Conservation (phyloP, 2,329 filamentous ascomycete species). For the Phaeosphaeriaceae sp. region DNA sequence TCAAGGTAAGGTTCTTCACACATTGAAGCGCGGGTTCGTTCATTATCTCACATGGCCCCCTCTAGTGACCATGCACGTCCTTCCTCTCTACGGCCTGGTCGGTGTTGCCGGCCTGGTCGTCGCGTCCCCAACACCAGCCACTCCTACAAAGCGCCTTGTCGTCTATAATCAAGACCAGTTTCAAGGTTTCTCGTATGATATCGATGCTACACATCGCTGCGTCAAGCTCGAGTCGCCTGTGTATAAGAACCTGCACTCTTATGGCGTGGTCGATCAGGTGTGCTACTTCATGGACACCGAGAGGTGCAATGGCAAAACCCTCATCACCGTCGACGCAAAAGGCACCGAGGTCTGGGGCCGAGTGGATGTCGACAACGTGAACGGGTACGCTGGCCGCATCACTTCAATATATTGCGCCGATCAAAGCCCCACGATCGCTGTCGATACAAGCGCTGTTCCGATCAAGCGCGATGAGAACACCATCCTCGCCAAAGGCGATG, state of each 20-base stretch:
- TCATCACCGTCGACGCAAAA: neutral
- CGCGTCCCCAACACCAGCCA: conserved; percentile 2
- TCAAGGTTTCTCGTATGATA: neutral
- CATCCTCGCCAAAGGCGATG: neutral
- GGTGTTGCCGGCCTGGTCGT: conserved; percentile 4
- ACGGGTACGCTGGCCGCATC: neutral
- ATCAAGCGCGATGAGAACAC: neutral
- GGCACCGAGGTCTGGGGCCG: neutral
- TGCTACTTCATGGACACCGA: conserved; percentile 5
- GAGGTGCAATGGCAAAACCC: neutral
- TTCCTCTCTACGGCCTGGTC: conserved; percentile 1
- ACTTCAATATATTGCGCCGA: neutral
- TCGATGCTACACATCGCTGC: neutral
- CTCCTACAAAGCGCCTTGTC: neutral
- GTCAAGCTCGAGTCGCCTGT: conserved; percentile 1
- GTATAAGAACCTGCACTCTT: conserved; percentile 3
- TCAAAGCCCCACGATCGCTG: neutral
- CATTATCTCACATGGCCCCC: too few species aligned
- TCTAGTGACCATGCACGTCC: neutral
- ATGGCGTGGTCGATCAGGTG: neutral
- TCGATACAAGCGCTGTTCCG: neutral
- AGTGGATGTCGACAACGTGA: neutral
- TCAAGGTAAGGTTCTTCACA: neutral
- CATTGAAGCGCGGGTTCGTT: neutral
- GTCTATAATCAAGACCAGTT: neutral